These are phyloP conservation scores for Komagataella ulmi DNA, from an alignment of 805 yeast species.

Conservation along the genomic window DNA sequence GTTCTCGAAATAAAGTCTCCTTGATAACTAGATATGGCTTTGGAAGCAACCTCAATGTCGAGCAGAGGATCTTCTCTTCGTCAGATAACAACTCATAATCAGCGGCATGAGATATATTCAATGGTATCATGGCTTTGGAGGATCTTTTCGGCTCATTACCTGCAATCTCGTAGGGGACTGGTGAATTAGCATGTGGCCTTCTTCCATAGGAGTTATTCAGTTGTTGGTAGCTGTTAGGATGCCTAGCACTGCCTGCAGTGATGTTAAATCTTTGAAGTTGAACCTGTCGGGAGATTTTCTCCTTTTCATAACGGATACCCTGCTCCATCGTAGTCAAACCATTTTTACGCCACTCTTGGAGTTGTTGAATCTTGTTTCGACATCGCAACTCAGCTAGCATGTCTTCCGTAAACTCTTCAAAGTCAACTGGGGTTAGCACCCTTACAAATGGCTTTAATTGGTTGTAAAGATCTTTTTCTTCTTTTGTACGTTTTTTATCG, in stretches of 20 bases:
- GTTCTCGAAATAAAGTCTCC: conserved; percentile 77
- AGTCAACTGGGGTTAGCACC: conserved; percentile 71
- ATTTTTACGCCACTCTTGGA: conserved; percentile 87
- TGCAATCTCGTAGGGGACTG: conserved; percentile 15
- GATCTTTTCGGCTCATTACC: conserved; percentile 18
- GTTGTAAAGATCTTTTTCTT: conserved; percentile 72
- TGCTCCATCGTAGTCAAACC: conserved; percentile 78
- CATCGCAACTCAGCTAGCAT: conserved; percentile 66
- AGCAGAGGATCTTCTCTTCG: conserved; percentile 83
- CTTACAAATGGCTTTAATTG: conserved; percentile 72
- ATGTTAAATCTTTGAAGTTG: conserved; percentile 1
- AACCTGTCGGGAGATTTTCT: conserved; percentile 51
- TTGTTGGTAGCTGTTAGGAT: conserved; percentile 7
- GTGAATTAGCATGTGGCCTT: conserved; percentile 5
- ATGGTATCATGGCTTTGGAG: conserved; percentile 27
- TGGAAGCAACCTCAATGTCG: conserved; percentile 74
- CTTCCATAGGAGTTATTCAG: conserved; percentile 3
- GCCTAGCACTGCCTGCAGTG: conserved; percentile 11
- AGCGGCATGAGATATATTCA: conserved; percentile 64
- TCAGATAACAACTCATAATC: conserved; percentile 73
- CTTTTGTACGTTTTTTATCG: conserved; percentile 81
- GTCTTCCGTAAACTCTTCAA: conserved; percentile 59
- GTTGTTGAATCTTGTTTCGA: conserved; percentile 70
- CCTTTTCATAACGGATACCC: conserved; percentile 81
- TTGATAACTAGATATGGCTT: conserved; percentile 91